Evolutionary conservation across 2,329 filamentous ascomycete genomes (phyloP).

Genomic region (Fusarium pseudonygamai): DNA sequence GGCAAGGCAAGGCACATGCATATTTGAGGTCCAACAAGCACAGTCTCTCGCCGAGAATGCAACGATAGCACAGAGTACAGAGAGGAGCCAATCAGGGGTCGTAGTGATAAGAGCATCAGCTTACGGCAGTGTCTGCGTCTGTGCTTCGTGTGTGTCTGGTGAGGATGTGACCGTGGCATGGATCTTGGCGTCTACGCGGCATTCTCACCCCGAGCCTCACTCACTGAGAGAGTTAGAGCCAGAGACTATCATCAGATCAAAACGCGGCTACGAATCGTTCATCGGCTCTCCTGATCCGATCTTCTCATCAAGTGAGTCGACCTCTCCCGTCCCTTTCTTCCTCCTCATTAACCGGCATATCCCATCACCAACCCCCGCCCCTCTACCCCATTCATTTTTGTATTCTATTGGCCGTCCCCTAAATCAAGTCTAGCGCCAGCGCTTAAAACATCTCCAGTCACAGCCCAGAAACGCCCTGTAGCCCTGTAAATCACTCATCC

Average conservation of each 20-base stretch:
- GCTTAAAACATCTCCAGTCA: conserved; percentile 42
- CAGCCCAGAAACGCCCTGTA: background rate
- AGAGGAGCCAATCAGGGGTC: background rate
- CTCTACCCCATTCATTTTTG: background rate
- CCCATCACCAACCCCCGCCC: conserved; percentile 8
- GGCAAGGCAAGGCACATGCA: background rate
- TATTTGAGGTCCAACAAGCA: background rate
- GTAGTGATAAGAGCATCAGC: conserved; percentile 3
- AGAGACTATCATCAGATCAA: conserved; percentile 16
- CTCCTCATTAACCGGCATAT: background rate
- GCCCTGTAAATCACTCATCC: conserved; percentile 12
- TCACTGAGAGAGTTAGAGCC: background rate
- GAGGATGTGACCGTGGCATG: background rate
- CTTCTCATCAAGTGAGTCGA: conserved; percentile 23
- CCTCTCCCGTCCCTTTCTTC: background rate
- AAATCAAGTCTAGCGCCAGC: conserved; percentile 37
- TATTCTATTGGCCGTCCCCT: conserved; percentile 30
- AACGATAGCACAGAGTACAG: background rate
- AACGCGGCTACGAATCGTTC: conserved; percentile 7
- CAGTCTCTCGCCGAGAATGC: background rate
- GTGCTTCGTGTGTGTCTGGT: background rate
- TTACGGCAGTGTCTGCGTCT: conserved; percentile 17
- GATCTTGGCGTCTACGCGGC: conserved; percentile 10
- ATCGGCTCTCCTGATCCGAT: conserved; percentile 35
- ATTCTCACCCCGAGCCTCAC: conserved; percentile 1